Evolutionary conservation across 495 filamentous ascomycete species (phyloP).

Genomic region (Hypoxylon trugodes): DNA sequence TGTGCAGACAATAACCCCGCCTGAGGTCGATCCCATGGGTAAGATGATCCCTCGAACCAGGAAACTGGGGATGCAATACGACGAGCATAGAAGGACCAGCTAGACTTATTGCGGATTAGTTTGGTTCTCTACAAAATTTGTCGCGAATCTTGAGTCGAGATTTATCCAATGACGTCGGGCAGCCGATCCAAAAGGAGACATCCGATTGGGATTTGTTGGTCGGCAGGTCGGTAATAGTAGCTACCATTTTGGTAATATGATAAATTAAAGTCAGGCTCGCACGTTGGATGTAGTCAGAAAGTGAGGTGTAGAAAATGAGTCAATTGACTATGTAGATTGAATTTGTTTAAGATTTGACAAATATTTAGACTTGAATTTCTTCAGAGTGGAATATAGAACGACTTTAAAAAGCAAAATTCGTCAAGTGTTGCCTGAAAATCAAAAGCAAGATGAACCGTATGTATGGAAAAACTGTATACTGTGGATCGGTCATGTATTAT

Average conservation of each 20-base stretch:
- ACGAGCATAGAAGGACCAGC: conserved; percentile 19
- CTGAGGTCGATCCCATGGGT: conserved; percentile 7
- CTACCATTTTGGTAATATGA: neutral
- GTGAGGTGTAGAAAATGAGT: too few species aligned
- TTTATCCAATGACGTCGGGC: conserved; percentile 30
- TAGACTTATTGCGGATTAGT: conserved; percentile 25
- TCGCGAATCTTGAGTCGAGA: conserved; percentile 12
- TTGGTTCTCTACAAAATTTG: conserved; percentile 13
- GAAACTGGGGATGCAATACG: neutral
- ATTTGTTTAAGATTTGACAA: neutral
- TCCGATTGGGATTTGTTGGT: conserved; percentile 17
- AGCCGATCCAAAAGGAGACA: conserved; percentile 31
- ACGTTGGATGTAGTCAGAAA: neutral
- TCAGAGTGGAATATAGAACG: neutral
- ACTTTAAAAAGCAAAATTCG: neutral
- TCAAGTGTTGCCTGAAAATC: too few species aligned
- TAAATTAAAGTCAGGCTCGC: neutral
- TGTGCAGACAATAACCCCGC: conserved; percentile 24
- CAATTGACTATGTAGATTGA: too few species aligned
- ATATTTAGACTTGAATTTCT: neutral
- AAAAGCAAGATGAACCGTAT: neutral
- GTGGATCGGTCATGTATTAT: conserved; percentile 3
- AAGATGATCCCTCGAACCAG: conserved; percentile 14
- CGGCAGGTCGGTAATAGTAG: neutral
- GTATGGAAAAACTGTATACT: neutral